Conservation (phyloP, 1,139 yeast genomes). For the Kodamaea suecica region DNA sequence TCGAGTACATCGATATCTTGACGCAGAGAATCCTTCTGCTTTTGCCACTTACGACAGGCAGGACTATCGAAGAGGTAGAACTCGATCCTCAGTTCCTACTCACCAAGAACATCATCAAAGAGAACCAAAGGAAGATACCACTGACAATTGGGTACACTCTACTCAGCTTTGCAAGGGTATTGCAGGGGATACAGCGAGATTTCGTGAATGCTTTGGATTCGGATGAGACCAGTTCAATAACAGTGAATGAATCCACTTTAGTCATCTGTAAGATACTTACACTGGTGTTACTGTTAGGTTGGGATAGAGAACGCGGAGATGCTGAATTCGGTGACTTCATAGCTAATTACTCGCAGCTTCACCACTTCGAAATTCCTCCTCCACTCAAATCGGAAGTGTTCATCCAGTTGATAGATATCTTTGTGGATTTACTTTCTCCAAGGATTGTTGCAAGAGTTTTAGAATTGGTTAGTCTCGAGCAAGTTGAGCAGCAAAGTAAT, state of each 20-base stretch:
- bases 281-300: slow-evolving; percentile 27
- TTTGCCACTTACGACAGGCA: slow-evolving; percentile 41
- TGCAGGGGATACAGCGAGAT: slow-evolving; percentile 11
- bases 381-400: slow-evolving; percentile 9
- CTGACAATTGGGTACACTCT: slow-evolving; percentile 23
- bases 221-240: no score
- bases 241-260: slow-evolving; percentile 35
- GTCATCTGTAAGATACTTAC: slow-evolving; percentile 33
- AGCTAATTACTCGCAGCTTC: slow-evolving; percentile 16
- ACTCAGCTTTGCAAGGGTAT: slow-evolving; percentile 22
- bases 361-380: slow-evolving; percentile 14
- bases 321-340: slow-evolving; percentile 11
- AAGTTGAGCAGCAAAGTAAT: neutral
- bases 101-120: slow-evolving; percentile 31
- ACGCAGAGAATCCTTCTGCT: slow-evolving; percentile 31
- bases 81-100: slow-evolving; percentile 38
- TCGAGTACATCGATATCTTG: slow-evolving; percentile 16
- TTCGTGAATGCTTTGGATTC: no score
- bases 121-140: slow-evolving; percentile 18
- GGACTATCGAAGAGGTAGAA: slow-evolving; percentile 43
- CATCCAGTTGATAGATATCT: slow-evolving; percentile 11
- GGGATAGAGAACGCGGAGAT: slow-evolving; percentile 22
- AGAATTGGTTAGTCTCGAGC: slow-evolving; percentile 12
- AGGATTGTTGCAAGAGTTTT: slow-evolving; percentile 13
- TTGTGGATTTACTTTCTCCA: slow-evolving; percentile 14